Percentiles rank a stretch among this genome's conserved stretches.
These are phyloP conservation scores for Agastache rugosa DNA, from an alignment of 257 asterid species.

Conservation along the genomic window DNA sequence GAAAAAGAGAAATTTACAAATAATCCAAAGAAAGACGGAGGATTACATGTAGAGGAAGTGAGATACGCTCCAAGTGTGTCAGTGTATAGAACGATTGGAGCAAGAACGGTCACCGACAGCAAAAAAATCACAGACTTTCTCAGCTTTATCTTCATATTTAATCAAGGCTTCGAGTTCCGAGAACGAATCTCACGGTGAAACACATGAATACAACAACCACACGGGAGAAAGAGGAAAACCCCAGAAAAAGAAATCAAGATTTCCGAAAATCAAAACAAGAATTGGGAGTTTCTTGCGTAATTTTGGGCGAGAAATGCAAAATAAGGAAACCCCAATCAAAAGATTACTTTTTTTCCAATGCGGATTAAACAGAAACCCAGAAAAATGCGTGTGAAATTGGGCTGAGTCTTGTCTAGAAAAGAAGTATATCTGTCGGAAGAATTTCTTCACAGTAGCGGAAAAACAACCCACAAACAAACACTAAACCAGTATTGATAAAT, in stretches of 20 bases:
- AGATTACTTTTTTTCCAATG: neutral
- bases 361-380: conserved; percentile 27
- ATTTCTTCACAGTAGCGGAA: conserved; percentile 22
- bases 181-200: conserved; percentile 33
- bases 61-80: conserved; percentile 68
- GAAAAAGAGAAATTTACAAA: neutral
- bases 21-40: conserved; percentile 1
- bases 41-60: conserved; percentile 71
- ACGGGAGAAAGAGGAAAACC: conserved; percentile 16
- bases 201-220: conserved; percentile 29
- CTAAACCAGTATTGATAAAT: neutral
- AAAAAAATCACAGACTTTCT: conserved; percentile 65
- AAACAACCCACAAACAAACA: conserved; percentile 30
- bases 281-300: neutral
- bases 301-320: neutral
- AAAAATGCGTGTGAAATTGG: neutral
- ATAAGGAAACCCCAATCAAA: conserved; percentile 22
- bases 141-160: conserved; percentile 56
- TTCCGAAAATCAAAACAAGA: neutral
- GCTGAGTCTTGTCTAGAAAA: neutral
- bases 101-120: conserved; percentile 74
- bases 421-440: conserved; percentile 19
- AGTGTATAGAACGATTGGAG: conserved; percentile 79
- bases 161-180: conserved; percentile 38
- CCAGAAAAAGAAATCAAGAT: conserved; percentile 25